Evolutionary conservation across 78 protist species (phyloP).

Genomic region (Isochrysis galbana): DNA sequence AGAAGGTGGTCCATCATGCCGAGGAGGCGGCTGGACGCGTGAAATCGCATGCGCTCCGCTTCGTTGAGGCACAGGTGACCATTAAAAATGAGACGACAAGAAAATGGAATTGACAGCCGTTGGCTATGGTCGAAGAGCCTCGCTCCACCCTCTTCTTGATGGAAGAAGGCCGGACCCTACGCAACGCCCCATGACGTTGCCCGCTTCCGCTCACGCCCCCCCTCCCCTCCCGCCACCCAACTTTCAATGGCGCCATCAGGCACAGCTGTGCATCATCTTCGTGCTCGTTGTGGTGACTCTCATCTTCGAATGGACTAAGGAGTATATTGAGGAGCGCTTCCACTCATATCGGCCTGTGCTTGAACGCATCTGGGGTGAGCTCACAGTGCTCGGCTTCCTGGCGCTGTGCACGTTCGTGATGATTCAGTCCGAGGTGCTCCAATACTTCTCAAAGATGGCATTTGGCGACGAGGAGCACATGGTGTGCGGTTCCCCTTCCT

Average conservation of each 20-base stretch:
- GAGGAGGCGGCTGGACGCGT: too few relatives aligned
- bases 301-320: neutral
- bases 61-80: neutral
- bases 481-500: too few relatives aligned
- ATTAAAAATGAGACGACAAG: too few relatives aligned
- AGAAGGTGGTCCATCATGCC: neutral
- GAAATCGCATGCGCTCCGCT: too few relatives aligned
- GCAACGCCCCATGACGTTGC: too few relatives aligned
- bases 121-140: too few relatives aligned
- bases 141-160: too few relatives aligned
- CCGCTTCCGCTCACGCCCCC: too few relatives aligned
- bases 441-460: neutral
- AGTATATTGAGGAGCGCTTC: neutral
- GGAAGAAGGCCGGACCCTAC: too few relatives aligned
- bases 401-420: slow-evolving; percentile 2
- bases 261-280: neutral
- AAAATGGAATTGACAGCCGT: too few relatives aligned
- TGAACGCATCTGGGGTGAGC: neutral
- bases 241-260: too few relatives aligned
- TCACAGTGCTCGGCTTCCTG: slow-evolving; percentile 12
- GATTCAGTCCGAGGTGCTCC: neutral
- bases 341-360: neutral
- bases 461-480: neutral
- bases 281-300: neutral
- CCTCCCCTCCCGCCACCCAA: too few relatives aligned